Evolutionary conservation across 345 rosid genomes (phyloP), one percentile per base, ranked within the genome.

Genomic region (Bruguiera sexangula): DNA sequence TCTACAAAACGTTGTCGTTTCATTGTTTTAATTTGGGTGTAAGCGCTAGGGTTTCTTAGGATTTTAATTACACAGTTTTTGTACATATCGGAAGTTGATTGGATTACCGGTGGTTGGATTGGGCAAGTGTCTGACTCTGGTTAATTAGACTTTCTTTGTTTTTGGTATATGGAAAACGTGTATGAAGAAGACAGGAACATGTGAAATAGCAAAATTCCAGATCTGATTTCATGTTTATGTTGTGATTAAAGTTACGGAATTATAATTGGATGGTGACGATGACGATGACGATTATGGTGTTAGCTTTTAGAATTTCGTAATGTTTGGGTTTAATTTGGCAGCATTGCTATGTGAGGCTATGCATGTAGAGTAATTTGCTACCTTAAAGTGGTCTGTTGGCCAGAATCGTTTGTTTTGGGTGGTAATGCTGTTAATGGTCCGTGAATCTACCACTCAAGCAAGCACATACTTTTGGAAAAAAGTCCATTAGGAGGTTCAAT

Each of bases 41-140:
- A 5, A 3, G 30, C 18, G 30, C 4, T 53, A 43, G 57, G 20
- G 19, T 10, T 60, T 8, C 37, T 7, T 59, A 65, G 59, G 66
- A 61, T 9, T 64, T 50, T 51, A 30, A 69, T 57, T 30, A 75
- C 24, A 19, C 13, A 2, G 29, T 29, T 11, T 60, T 37, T 73
- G 78, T 75, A 57, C 48, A 75, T 75, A 69, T 27, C 32, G 37
- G 19, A 46, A 39, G n/a, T 18, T 62, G 62, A 19, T 66, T 51
- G 63, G 30, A 51, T 68, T 56, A 24, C 21, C 52, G 58, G 65
- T 61, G 53, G 59, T 51, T 51, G 26, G 72, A 52, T 52, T 36
- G 67, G 4, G 21, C 32, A 62, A 53, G 55, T 60, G 48, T 59
- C 50, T 19, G 31, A 22, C 72, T 34, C 69, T 52, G 73, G 64